phyloP scores from a whole-genome alignment of 2,329 filamentous ascomycete genomes.

The Neofusicoccum ribis region DNA sequence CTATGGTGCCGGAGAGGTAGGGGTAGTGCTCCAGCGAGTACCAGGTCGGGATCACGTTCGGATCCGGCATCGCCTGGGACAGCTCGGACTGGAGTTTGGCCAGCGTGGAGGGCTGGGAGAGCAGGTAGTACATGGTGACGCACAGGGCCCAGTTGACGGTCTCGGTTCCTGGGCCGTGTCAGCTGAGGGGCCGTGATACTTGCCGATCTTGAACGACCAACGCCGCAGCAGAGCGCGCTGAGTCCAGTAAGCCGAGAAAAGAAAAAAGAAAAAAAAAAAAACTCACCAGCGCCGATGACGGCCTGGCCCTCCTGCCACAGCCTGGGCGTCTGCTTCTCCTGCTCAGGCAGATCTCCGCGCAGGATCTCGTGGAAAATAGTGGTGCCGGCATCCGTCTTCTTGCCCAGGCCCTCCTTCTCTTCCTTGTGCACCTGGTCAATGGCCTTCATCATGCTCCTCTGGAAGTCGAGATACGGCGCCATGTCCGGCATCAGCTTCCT shows the following conservation, averaged over 20 bases:
- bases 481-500: constrained; percentile 14
- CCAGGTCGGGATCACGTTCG: not conserved
- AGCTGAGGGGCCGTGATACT: too few relatives aligned
- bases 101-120: constrained; percentile 33
- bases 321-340: constrained; percentile 20
- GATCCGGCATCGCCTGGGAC: constrained; percentile 6
- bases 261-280: too few relatives aligned
- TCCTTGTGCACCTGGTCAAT: constrained; percentile 17
- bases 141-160: constrained; percentile 39
- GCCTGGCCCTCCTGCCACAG: constrained; percentile 21
- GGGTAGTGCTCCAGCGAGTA: constrained; percentile 18
- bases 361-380: constrained; percentile 24
- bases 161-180: constrained; percentile 37
- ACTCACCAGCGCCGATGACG: constrained; percentile 22
- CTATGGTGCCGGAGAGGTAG: constrained; percentile 25
- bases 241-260: too few relatives aligned
- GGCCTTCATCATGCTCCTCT: constrained; percentile 16
- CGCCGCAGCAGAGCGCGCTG: too few relatives aligned
- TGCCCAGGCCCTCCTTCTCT: not conserved
- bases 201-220: too few relatives aligned
- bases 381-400: not conserved
- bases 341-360: constrained; percentile 17
- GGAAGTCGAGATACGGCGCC: constrained; percentile 21
- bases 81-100: constrained; percentile 38
- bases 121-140: constrained; percentile 39